phyloP scores from a whole-genome alignment of 2,329 filamentous ascomycete species.

The Monilinia aucupariae region DNA sequence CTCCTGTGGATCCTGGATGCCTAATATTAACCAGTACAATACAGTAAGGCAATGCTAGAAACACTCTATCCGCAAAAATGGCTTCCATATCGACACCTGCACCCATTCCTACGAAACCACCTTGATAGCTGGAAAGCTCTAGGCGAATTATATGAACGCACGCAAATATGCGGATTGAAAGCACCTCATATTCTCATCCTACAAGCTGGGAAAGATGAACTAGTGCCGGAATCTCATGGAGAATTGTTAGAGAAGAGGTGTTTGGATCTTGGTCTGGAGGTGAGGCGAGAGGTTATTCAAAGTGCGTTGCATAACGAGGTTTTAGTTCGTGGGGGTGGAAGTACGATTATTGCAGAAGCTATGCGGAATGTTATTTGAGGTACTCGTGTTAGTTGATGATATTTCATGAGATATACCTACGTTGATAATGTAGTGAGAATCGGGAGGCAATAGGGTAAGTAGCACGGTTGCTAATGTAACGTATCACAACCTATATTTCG shows the following conservation, averaged over 20 bases:
- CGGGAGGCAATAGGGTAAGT: not conserved
- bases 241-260: conserved; percentile 44
- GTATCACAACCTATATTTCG: not conserved
- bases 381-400: not conserved
- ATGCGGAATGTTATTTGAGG: conserved; percentile 35
- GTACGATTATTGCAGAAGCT: conserved; percentile 42
- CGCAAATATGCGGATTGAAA: conserved; percentile 27
- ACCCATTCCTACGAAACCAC: conserved; percentile 65
- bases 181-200: conserved; percentile 40
- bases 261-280: conserved; percentile 42
- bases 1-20: not conserved
- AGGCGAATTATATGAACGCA: conserved; percentile 37
- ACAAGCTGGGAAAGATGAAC: conserved; percentile 53
- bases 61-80: conserved; percentile 73
- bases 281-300: conserved; percentile 42
- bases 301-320: conserved; percentile 54
- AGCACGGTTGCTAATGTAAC: not conserved
- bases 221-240: conserved; percentile 50
- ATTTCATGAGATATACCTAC: not conserved
- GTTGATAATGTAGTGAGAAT: not conserved
- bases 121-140: conserved; percentile 52
- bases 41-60: conserved; percentile 56
- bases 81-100: conserved; percentile 71
- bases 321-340: conserved; percentile 44
- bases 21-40: not conserved